Base-by-base conservation (phyloP, 2,329 filamentous ascomycete genomes). In the Nakataea oryzae region DNA sequence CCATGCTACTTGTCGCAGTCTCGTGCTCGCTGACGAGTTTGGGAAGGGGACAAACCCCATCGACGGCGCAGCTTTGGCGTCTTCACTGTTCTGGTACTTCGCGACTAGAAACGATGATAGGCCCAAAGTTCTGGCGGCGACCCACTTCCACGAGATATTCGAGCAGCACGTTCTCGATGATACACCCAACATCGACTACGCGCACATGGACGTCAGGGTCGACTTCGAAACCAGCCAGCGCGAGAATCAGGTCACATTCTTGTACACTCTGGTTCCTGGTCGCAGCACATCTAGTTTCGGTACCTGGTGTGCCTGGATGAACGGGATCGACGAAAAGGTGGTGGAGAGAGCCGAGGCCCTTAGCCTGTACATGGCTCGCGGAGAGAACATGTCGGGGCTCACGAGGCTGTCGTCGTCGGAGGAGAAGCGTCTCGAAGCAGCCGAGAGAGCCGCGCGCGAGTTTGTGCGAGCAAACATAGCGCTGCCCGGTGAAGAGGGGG, bases 11-110 rank as follows among this genome's bases (percentile, higher is more conserved):
- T 78, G 82, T 14, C 83, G 85, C 58, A 97, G 90, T 69, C 78
- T 99, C 7, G 73, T 99, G 1, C 79, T 99, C n/a, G 85, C 97
- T 57, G 95, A 99, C 68, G 95, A 99, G 70, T 97, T 99, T 68
- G 85, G 85, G 1, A 88, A 87, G 69, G 85, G 85, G 3, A 88
- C 85, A 0, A 81, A 80, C 59, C 71, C 76, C 11, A 75, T 80
- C 62, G 83, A 86, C 67, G 85, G 85, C 8, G 80, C 81, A 1
- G 85, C 84, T 0, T 72, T 88, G 17, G 74, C 86, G 56, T 76
- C 81, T 28, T 84, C 84, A 2, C 73, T 87, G 8, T 74, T 89
- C 21, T 74, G 80, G 55, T 78, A 87, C 67, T 84, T 88, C 59
- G 72, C 82, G 13, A 73, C 71, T 3, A 73, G 81, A 21, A 78